These are phyloP conservation scores for Penicillium lagena DNA, from an alignment of 495 filamentous ascomycete species.

Conservation along the genomic window DNA sequence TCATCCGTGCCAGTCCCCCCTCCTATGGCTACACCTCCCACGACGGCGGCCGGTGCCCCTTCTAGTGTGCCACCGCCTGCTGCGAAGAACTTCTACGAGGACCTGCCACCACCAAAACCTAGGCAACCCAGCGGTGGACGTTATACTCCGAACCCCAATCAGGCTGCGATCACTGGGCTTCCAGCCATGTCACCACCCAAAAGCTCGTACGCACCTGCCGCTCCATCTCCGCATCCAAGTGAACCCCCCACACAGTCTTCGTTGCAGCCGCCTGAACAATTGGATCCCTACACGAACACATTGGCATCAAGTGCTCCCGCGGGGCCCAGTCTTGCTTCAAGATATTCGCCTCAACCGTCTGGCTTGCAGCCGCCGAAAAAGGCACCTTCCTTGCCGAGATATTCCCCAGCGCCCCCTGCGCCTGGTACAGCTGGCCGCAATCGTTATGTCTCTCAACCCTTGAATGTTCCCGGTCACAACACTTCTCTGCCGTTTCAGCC, in stretches of 20 bases:
- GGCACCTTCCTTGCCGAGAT: slow-evolving; percentile 27
- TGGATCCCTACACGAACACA: slow-evolving; percentile 55
- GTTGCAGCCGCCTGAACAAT: slow-evolving; percentile 49
- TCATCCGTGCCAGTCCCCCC: slow-evolving; percentile 24
- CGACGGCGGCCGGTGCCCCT: slow-evolving; percentile 18
- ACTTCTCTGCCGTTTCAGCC: slow-evolving; percentile 66
- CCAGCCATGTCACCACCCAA: slow-evolving; percentile 6
- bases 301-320: slow-evolving; percentile 31
- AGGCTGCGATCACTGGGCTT: slow-evolving; percentile 6
- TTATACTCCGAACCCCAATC: slow-evolving; percentile 42
- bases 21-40: slow-evolving; percentile 18
- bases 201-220: slow-evolving; percentile 5
- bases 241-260: slow-evolving; percentile 17
- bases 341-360: slow-evolving; percentile 36
- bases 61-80: slow-evolving; percentile 6
- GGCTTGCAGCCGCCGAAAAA: slow-evolving; percentile 24
- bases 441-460: slow-evolving; percentile 46
- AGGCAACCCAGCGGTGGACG: slow-evolving; percentile 39
- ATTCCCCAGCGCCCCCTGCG: slow-evolving; percentile 39
- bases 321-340: slow-evolving; percentile 28
- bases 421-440: slow-evolving; percentile 34
- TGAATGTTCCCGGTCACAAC: slow-evolving; percentile 36
- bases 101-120: slow-evolving; percentile 53
- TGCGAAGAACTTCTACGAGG: slow-evolving; percentile 77
- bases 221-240: slow-evolving; percentile 16